Percentiles rank a stretch among this genome's conserved stretches.
These are phyloP conservation scores for Gnomoniopsis sp. DNA, from an alignment of 2,329 filamentous ascomycete species.

Conservation along the genomic window DNA sequence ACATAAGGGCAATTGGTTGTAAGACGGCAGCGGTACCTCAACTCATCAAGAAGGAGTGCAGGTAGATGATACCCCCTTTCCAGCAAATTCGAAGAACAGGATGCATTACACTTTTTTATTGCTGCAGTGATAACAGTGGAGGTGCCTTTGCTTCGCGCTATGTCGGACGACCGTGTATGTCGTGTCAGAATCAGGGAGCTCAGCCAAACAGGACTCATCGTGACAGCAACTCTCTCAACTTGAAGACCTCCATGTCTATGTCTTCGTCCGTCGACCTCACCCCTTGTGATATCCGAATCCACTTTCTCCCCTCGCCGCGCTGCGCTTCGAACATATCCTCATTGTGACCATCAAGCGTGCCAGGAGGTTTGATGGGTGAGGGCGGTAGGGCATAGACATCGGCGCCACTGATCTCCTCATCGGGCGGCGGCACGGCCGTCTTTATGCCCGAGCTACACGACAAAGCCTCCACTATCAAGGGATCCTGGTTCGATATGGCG, in stretches of 20 bases:
- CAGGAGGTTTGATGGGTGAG: not conserved
- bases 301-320: conserved; percentile 12
- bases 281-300: conserved; percentile 11
- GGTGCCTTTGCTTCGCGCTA: not conserved
- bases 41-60: conserved; percentile 7
- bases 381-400: conserved; percentile 5
- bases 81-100: not conserved
- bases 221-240: conserved; percentile 12
- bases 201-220: not conserved
- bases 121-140: not conserved
- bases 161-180: not conserved
- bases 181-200: not conserved
- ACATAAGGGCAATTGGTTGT: not conserved
- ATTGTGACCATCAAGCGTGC: not conserved
- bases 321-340: conserved; percentile 4
- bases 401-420: conserved; percentile 14
- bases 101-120: not conserved
- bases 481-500: conserved; percentile 8
- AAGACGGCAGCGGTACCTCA: not conserved
- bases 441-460: conserved; percentile 4
- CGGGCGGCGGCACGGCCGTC: conserved; percentile 8
- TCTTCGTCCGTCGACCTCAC: not conserved
- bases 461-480: conserved; percentile 9
- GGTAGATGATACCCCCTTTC: conserved; percentile 13
- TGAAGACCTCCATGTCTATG: conserved; percentile 9